Conservation (phyloP, 495 filamentous ascomycete genomes). For the Wilcoxina mikolae region DNA sequence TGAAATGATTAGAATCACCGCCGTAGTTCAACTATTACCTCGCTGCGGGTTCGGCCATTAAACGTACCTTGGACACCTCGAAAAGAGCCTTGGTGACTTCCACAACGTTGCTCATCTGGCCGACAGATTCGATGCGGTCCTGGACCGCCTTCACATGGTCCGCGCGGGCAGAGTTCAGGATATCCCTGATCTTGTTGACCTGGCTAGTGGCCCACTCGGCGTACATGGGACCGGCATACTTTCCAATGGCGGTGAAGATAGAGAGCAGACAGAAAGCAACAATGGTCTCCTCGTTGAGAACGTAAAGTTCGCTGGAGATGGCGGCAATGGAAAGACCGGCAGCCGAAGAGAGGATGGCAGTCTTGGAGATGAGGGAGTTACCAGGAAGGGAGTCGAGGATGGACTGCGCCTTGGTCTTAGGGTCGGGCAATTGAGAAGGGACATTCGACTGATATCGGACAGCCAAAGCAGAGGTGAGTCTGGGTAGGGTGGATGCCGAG, state of each 20-base stretch:
- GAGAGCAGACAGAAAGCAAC: conserved; percentile 76
- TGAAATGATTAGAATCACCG: conserved; percentile 3
- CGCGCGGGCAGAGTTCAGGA: conserved; percentile 81
- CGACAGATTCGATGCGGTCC: conserved; percentile 78
- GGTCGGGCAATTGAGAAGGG: conserved; percentile 50
- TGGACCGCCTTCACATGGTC: conserved; percentile 93
- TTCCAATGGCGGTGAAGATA: conserved; percentile 75
- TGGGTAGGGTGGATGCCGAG: conserved; percentile 35
- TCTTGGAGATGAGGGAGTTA: conserved; percentile 77
- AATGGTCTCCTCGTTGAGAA: conserved; percentile 95
- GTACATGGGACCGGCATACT: conserved; percentile 87
- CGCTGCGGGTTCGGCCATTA: background rate
- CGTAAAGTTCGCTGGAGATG: conserved; percentile 98
- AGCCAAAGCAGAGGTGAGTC: conserved; percentile 45
- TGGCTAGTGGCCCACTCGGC: conserved; percentile 79
- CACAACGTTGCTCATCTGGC: conserved; percentile 82
- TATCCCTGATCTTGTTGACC: conserved; percentile 72
- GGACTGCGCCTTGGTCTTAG: conserved; percentile 87
- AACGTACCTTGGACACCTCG: conserved; percentile 81
- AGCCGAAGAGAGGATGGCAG: conserved; percentile 82
- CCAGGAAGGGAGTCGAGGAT: conserved; percentile 82
- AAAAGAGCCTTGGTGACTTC: conserved; percentile 94
- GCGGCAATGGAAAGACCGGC: conserved; percentile 84
- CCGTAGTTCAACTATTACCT: background rate
- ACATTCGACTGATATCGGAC: conserved; percentile 60